Evolutionary conservation across 2,329 filamentous ascomycete species (phyloP), one percentile per base, ranked within the genome.

Genomic region (Cordyceps javanica): DNA sequence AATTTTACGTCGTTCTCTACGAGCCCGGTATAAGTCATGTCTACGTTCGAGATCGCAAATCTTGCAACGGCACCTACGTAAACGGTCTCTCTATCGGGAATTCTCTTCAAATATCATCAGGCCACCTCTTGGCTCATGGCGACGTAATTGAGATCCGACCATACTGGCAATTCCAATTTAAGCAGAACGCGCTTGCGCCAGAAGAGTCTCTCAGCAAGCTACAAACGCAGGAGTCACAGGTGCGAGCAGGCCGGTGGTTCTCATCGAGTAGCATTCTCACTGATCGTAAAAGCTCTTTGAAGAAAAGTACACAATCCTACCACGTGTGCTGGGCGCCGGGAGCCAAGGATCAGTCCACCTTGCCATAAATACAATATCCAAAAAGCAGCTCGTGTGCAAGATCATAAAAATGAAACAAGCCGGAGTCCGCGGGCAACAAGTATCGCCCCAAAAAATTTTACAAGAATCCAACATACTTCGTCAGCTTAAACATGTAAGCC

Each of bases 311-410:
- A 28, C 54, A 0, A 55, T 76, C 32, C 69, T 70, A 5, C 60
- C 68, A 11, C 68, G 69, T 13, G 71, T 72, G 42, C 66, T 76
- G 9, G 73, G 73, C 2, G 63, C 68, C 34, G 73, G 73, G 2
- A 66, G 69, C 23, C 71, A 75, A 59, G 73, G 68, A 14, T 60
- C 64, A 16, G 72, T 75, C 13, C 72, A 70, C 49, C 63, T 75
- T 7, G 70, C 73, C 8, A 66, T 78, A 3, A 77, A 88, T 16
- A 67, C 72, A 25, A 68, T 68, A 7, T 81, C 79, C 0, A 74
- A 77, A 38, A 77, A 76, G 57, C 88, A 90, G 64, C 62, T 89
- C 21, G 86, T 86, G 11, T 91, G 88, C 73, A 90, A 91, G 64
- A 70, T 89, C 9, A 73, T 89, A 53, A 73, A 81, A 55, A 64